Base-by-base conservation (phyloP, 2,329 filamentous ascomycete genomes). In the Fusarium praegraminearum region DNA sequence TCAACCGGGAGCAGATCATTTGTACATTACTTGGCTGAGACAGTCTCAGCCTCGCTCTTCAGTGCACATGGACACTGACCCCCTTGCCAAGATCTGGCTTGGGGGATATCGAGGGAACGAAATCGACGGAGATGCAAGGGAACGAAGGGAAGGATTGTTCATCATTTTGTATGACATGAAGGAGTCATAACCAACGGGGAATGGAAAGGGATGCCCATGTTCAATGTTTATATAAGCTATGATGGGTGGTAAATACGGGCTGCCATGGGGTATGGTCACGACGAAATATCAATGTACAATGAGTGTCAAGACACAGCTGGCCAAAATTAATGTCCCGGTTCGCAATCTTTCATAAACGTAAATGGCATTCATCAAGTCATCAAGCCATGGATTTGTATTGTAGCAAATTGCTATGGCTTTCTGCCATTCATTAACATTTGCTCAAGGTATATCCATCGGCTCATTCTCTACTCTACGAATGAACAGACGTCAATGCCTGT, bases 1-100 rank as follows among this genome's bases (percentile, higher is more conserved):
- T 54, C 43, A 32, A 43, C 35, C 44, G 38, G 62, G 43, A 38
- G 32, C 56, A 45, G 43, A 65, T 57, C 55, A 65, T 56, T 67
- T 68, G 63, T 70, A 70, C 57, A 65, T 71, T 63, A 57, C 33
- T 22, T 44, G 20, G 46, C 67, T 57, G 67, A 68, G 62, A 60
- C 28, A 24, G 30, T 71, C 63, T 68, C 63, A 65, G 58, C 40
- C 65, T 38, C 50, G 20, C 22, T 41, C 22, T 35, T 45, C 51
- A 52, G 47, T 46, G 60, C 60, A 36, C 41, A 55, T 36, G 44
- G 38, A 69, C 57, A 67, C 30, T 61, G 49, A 38, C 16, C 47
- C 40, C 62, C 40, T 67, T 28, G 30, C 40, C 26, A 54, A 36
- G 50, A 28, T 32, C 16, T 35, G 50, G 30, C 67, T 56, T 46